Evolutionary conservation across 805 yeast species (phyloP), one percentile per base, ranked within the genome.

Genomic region (Kodamaea lidongshanica): DNA sequence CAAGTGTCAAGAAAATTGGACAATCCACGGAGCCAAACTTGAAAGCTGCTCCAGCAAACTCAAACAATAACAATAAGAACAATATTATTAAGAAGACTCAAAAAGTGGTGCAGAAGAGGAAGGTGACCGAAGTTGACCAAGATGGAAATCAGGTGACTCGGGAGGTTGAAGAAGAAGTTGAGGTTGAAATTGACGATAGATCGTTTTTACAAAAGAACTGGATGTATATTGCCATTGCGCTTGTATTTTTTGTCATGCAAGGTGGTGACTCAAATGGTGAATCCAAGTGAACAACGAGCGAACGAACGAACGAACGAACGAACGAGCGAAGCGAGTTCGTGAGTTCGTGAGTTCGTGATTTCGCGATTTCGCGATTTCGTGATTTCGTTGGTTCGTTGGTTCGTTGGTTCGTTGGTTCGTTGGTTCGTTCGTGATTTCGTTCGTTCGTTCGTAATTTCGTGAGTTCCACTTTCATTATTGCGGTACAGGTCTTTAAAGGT

Each of bases 141-240:
- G 35, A 47, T 2, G 61, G 59, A 1, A 48, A 45, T 7, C 45
- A 39, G 21, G 37, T 41, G 3, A 51, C 47, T 29, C 34, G 33
- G 15, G 54, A 42, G 15, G 30, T 45, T 1, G 52, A 45, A 34
- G 39, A 25, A 10, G 51, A 41, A 28, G 47, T 39, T 10, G 51
- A 39, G 30, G 48, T 42, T 12, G 44, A 33, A 12, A 50, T 46
- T 14, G 53, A 48, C 27, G 47, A 46, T 10, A 45, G 61, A 21
- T 66, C 77, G 4, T 75, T 74, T 52, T 54, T 76, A 11, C 80
- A 75, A 46, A 68, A 69, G 48, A 69, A 77, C 52, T 77, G 82
- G 82, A 61, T 72, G 65, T 74, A 70, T 48, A 56, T 77, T 15
- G 72, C 72, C 6, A 73, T 77, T 2, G 72, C 72, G 9, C 38